Conservation (phyloP, 2,329 filamentous ascomycete species). For the Pseudogymnoascus sp. region DNA sequence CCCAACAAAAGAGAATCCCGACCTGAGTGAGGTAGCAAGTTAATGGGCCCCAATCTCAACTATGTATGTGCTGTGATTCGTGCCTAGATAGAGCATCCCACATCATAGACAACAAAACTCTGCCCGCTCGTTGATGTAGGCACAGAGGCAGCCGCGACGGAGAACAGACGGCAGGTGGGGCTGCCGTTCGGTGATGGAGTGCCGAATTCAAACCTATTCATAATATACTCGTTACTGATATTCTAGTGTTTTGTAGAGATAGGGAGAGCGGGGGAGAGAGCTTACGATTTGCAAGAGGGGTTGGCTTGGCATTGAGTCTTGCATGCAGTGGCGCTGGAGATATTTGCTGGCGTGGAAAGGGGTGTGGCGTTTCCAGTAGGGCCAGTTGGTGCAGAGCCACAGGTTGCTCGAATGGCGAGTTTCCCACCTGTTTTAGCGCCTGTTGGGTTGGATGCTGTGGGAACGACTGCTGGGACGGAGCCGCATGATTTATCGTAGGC, state of each 20-base stretch:
- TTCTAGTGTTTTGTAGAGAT: too few relatives aligned
- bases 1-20: too few relatives aligned
- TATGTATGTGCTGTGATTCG: background rate
- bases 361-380: conserved; percentile 8
- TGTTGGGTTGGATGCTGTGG: too few relatives aligned
- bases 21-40: background rate
- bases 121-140: conserved; percentile 10
- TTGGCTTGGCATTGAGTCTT: conserved; percentile 10
- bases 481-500: too few relatives aligned
- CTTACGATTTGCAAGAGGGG: conserved; percentile 9
- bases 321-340: conserved; percentile 3
- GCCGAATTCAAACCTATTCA: conserved; percentile 11
- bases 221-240: background rate
- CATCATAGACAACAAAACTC: conserved; percentile 14
- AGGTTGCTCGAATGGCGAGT: conserved; percentile 2
- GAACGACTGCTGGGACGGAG: too few relatives aligned
- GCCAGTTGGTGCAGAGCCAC: conserved; percentile 8
- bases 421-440: conserved; percentile 9
- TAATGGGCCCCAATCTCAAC: conserved; percentile 7
- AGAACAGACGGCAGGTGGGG: conserved; percentile 12
- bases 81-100: conserved; percentile 12
- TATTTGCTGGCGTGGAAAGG: background rate
- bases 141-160: conserved; percentile 12
- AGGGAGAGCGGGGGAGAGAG: background rate
- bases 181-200: conserved; percentile 4